Base-by-base conservation (phyloP, 2,329 filamentous ascomycete genomes). In the Pseudogymnoascus sp. region DNA sequence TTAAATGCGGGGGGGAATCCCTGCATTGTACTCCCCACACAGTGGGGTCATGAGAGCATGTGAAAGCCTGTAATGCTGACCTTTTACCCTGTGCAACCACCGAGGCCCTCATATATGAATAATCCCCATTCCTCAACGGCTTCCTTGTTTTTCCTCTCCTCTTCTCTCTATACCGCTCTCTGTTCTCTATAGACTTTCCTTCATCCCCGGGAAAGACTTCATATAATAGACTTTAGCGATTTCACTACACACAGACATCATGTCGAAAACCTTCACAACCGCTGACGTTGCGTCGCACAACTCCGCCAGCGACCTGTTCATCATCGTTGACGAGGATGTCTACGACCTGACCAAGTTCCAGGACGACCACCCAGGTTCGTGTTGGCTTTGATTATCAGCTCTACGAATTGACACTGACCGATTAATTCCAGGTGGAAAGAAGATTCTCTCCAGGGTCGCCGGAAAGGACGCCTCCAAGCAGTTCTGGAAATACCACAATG, bases 261-360 rank as follows among this genome's bases (percentile, higher is more conserved):
- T 99, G 94, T 89, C 92, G 58, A 89, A 94, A 78, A 88, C 84
- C 30, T 97, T 96, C 74, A 88, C 87, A 60, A 81, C 86, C 67
- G 83, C 83, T 78, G 92, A 97, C 74, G 93, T 99, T 65, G 87
- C 92, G 73, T 86, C 89, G 77, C 92, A 97, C 77, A 96, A 91
- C 81, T 96, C 93, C 78, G 76, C 87, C 50, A 86, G 91, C 71
- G 87, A 87, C 73, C 81, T 97, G 64, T 97, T 87, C 85, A 90
- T 97, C 71, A 85, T 95, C 66, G 86, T 97, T 67, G 93, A 97
- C 68, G 89, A 92, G 70, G 93, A 97, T 75, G 93, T 97, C 67
- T 97, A 96, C 76, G 93, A 99, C 73, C 74, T 97, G 70, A 96
- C 92, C 69, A 92, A 86, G 71, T 93, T 93, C 74, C 88, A 90